phyloP scores from a whole-genome alignment of 140 eudicot species.

The Senecio squalidus region DNA sequence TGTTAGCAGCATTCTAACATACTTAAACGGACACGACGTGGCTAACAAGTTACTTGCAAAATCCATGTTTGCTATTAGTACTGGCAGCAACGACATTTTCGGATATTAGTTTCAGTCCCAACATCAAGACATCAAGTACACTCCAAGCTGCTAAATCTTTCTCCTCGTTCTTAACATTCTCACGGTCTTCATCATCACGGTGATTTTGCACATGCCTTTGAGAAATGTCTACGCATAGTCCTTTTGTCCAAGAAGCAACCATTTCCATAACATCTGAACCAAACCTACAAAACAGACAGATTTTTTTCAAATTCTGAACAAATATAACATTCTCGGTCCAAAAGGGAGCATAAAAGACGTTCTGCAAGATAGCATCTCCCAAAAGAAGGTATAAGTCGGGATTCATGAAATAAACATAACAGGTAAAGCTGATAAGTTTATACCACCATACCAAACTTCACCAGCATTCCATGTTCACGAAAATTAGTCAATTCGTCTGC shows the following conservation, averaged over 20 bases:
- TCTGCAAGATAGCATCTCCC: background rate
- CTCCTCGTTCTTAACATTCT: background rate
- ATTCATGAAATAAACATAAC: too few species aligned
- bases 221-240: background rate
- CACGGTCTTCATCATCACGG: background rate
- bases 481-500: constrained; percentile 87
- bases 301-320: background rate
- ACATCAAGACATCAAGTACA: constrained; percentile 3
- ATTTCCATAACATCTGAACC: background rate
- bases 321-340: background rate
- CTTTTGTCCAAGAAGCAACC: constrained; percentile 5
- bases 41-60: constrained; percentile 12
- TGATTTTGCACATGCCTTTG: background rate
- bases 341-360: background rate
- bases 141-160: constrained; percentile 2
- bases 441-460: constrained; percentile 94
- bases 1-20: constrained; percentile 24
- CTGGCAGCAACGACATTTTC: constrained; percentile 40
- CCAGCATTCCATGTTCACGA: constrained; percentile 96
- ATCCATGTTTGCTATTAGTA: constrained; percentile 25
- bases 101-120: too few species aligned
- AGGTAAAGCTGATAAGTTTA: too few species aligned
- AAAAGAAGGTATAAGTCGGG: too few species aligned
- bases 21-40: constrained; percentile 10
- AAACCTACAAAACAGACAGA: constrained; percentile 5